Evolutionary conservation across 73 alveolate species (phyloP), one percentile per base, ranked within the genome.

Genomic region (Tetrahymena borealis): DNA sequence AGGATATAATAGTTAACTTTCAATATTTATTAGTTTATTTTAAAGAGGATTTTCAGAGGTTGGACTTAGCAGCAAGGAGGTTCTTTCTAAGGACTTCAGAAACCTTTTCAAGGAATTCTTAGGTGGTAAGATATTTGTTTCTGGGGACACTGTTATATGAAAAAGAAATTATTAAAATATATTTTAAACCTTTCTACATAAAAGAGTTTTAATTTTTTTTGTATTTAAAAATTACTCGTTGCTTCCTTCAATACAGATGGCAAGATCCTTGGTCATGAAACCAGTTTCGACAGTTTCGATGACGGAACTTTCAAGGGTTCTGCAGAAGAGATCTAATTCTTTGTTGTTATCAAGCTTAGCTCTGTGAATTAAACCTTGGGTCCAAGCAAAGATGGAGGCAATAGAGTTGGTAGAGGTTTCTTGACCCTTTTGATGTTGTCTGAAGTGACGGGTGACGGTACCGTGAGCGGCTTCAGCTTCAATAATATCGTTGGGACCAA

Each of bases 381-480:
- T 96, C 99, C 99, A 97, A 40, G 99, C 99, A 90, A 91, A 97
- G 60, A 97, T 97, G 33, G 97, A 91, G 41, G 99, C 99, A 41
- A 97, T 95, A 18, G 99, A 97, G 96, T 97, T 96, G 40, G 98
- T 97, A 12, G 98, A 96, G 91, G 99, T 97, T 78, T 96, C 97
- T 94, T 96, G 91, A 10, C 98, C 99, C 95, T 96, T 41, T 91
- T 97, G 95, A 78, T 96, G 98, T 96, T 60, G 42, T 94, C 99
- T 95, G 95, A 94, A 97, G 91, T 97, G 99, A 92, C 99, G 91
- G 24, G 98, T 97, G 90, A 97, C 98, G 39, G 99, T 96, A 37
- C 98, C 99, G 94, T 97, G 99, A 15, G 99, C 99, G 33, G 99
- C 99, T 93, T 97, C 99, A 78, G 98, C 97, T 91, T 97, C 99